Conservation (phyloP, 345 rosid species). For the Populus davidiana region DNA sequence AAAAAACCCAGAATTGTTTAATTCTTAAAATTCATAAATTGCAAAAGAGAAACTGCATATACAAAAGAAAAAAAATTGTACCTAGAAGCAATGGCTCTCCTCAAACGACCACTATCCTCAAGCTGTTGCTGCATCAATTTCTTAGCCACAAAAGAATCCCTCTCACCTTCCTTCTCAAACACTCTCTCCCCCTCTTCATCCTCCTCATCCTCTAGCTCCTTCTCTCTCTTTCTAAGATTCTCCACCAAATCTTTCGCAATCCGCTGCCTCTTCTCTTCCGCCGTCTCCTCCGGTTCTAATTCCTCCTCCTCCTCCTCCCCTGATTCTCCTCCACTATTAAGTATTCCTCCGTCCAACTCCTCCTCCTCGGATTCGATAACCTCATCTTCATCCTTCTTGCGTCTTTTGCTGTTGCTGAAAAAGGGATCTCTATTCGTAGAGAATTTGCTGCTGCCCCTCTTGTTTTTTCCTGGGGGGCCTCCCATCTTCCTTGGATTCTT, state of each 20-base stretch:
- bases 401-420: conserved; percentile 47
- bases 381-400: conserved; percentile 49
- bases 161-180: conserved; percentile 50
- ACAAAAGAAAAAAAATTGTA: conserved; percentile 9
- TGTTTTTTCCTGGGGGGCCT: conserved; percentile 27
- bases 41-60: neutral
- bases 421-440: conserved; percentile 41
- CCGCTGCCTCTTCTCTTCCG: conserved; percentile 69
- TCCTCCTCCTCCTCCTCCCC: conserved; percentile 43
- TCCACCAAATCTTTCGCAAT: conserved; percentile 52
- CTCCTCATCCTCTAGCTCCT: conserved; percentile 31
- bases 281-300: conserved; percentile 39
- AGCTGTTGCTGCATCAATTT: conserved; percentile 79
- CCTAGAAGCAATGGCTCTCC: conserved; percentile 77
- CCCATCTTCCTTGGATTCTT: conserved; percentile 32
- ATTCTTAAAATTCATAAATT: neutral
- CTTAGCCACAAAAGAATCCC: conserved; percentile 58
- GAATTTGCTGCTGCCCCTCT: conserved; percentile 12
- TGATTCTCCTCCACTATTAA: conserved; percentile 16
- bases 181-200: conserved; percentile 41
- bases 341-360: neutral
- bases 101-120: conserved; percentile 80
- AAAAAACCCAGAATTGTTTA: neutral
- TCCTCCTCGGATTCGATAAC: conserved; percentile 54
- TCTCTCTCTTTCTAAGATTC: conserved; percentile 34